Evolutionary conservation across 2,329 filamentous ascomycete genomes (phyloP).

Genomic region (Orbilia ellipsospora): DNA sequence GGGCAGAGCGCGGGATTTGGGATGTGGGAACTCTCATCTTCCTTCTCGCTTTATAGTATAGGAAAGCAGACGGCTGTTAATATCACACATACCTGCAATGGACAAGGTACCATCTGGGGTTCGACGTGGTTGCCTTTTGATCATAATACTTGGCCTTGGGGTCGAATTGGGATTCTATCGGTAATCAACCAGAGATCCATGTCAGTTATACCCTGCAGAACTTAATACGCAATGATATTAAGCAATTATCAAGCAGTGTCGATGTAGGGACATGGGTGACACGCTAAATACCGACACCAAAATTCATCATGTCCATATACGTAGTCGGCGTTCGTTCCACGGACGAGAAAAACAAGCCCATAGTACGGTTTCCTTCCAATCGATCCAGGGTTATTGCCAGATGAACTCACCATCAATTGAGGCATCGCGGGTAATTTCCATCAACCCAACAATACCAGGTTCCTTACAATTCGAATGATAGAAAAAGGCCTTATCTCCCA

Average conservation of each 20-base stretch:
- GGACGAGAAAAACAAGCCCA: conserved; percentile 46
- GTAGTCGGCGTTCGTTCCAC: conserved; percentile 7
- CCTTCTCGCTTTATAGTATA: not conserved
- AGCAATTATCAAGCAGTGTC: conserved; percentile 22
- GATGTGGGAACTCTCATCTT: conserved; percentile 15
- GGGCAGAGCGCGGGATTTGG: conserved; percentile 33
- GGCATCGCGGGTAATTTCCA: conserved; percentile 89
- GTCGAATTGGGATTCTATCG: conserved; percentile 75
- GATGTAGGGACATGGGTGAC: not conserved
- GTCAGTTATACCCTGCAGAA: conserved; percentile 22
- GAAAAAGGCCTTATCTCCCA: conserved; percentile 93
- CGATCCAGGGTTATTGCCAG: not conserved
- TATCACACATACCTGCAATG: conserved; percentile 64
- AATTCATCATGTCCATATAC: not conserved
- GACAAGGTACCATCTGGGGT: conserved; percentile 87
- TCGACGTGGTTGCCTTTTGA: conserved; percentile 74
- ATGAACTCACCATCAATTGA: conserved; percentile 75
- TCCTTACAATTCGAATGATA: conserved; percentile 77
- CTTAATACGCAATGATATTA: conserved; percentile 32
- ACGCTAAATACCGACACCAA: conserved; percentile 10
- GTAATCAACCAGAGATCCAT: conserved; percentile 38
- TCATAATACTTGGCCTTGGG: conserved; percentile 84
- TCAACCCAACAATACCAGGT: conserved; percentile 85
- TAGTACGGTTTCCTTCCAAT: conserved; percentile 55
- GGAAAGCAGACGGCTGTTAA: conserved; percentile 21